Evolutionary conservation across 225 moss, liverwort and hornwort species (phyloP).

Genomic region (Antitrichia curtipendula): DNA sequence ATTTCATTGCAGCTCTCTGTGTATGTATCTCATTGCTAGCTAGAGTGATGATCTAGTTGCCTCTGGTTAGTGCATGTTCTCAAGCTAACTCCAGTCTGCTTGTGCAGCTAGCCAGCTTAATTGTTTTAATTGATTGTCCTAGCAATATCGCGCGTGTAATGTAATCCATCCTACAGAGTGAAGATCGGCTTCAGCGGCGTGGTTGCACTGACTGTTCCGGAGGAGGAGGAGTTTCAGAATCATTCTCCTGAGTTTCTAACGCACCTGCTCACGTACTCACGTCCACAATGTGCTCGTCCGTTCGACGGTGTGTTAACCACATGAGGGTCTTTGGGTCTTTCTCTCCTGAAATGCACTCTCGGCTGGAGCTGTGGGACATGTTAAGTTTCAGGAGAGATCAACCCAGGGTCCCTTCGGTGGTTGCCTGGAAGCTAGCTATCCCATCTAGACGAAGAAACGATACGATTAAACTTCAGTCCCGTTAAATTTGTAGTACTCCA

Average conservation of each 20-base stretch:
- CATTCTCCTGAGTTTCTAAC: neutral
- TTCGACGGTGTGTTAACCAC: neutral
- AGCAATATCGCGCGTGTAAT: too few relatives aligned
- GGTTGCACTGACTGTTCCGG: neutral
- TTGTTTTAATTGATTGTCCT: neutral
- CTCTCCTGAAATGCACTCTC: neutral
- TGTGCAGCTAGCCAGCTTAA: neutral
- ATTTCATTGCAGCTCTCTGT: neutral
- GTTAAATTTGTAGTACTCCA: too few relatives aligned
- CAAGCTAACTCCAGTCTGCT: neutral
- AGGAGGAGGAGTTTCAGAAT: neutral
- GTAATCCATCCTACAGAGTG: neutral
- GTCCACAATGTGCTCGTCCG: neutral
- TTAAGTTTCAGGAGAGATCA: neutral
- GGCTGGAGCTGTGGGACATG: neutral
- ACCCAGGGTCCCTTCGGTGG: slow-evolving; percentile 10
- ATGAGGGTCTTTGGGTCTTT: slow-evolving; percentile 15
- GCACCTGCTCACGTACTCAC: neutral
- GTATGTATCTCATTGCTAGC: neutral
- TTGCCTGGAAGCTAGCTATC: neutral
- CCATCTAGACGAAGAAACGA: neutral
- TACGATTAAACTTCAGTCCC: too few relatives aligned
- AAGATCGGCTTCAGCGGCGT: neutral
- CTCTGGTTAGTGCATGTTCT: neutral
- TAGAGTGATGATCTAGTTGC: neutral